Evolutionary conservation across 176 grass and related monocot species (phyloP), one percentile per base, ranked within the genome.

Genomic region (Calamus simplicifolius): DNA sequence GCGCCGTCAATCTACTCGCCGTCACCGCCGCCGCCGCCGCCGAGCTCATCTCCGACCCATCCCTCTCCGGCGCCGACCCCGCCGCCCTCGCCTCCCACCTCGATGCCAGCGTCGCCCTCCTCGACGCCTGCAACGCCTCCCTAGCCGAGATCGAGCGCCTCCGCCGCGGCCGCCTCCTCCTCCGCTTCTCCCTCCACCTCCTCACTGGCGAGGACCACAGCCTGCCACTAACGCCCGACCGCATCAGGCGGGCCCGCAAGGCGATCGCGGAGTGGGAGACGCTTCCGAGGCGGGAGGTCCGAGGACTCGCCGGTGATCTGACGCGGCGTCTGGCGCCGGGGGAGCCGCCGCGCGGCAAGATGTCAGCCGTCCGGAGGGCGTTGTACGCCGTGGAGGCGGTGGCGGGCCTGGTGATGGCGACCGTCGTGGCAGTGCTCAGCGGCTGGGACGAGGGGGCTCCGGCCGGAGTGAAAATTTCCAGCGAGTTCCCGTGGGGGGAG

Each of bases 81-180:
- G 66, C 18, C 14, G 60, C 56, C 29, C 50, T 63, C 18, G 57
- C 48, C 29, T 30, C 18, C 5, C 26, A 81, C 52, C 58, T 81
- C 19, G 72, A 81, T 50, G 49, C 65, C 49, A 59, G 71, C 17
- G 23, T 81, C 28, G 6, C 64, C 49, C 51, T 81, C 50, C 78
- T 81, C 72, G 64, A 81, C 64, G 56, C 66, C 19, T 75, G 71
- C 38, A 81, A 81, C 72, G 54, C 63, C 26, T 25, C 62, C 30
- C 57, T 52, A 7, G 78, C 71, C 6, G 64, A 19, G 25, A 70
- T 81, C 65, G 71, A 74, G 29, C 51, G 18, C 0, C n/a, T 75
- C 16, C 59, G n/a, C 56, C 43, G 48, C 38, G 18, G 57, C 2
- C 27, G 29, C 25, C 50, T 81, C 38, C 54, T 23, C 17, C 51